These are phyloP conservation scores for Bipolaris oryzae DNA, from an alignment of 2,329 filamentous ascomycete genomes.

Conservation along the genomic window DNA sequence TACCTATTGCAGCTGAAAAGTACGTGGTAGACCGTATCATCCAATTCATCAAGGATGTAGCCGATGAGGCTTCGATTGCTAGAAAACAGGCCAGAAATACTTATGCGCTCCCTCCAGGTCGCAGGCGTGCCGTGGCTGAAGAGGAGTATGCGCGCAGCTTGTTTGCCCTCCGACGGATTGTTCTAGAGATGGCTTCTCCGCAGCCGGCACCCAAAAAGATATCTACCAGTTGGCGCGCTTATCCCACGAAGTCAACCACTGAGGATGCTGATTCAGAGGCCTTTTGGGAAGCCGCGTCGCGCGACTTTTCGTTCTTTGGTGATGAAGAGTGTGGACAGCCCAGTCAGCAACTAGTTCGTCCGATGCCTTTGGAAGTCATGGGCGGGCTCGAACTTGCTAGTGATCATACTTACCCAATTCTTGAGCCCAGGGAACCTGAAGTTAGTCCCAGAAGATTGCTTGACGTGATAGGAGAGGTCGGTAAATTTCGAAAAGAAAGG, in stretches of 20 bases:
- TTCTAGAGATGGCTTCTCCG: conserved; percentile 56
- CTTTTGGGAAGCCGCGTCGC: conserved; percentile 63
- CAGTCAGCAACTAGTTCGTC: conserved; percentile 51
- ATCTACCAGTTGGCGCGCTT: conserved; percentile 54
- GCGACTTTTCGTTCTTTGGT: conserved; percentile 67
- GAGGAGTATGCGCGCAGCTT: conserved; percentile 57
- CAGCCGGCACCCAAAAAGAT: conserved; percentile 38
- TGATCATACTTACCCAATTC: conserved; percentile 14
- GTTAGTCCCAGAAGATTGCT: conserved; percentile 21
- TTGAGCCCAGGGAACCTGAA: conserved; percentile 12
- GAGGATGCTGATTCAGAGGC: conserved; percentile 65
- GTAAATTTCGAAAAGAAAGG: conserved; percentile 59
- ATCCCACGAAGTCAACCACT: conserved; percentile 60
- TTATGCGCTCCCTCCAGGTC: conserved; percentile 64
- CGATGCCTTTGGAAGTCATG: conserved; percentile 55
- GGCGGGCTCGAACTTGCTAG: conserved; percentile 48
- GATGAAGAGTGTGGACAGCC: conserved; percentile 62
- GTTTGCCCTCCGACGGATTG: conserved; percentile 62
- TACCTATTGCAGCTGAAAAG: conserved; percentile 56
- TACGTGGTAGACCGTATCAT: conserved; percentile 51
- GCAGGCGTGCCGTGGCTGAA: conserved; percentile 56
- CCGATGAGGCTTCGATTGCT: conserved; percentile 61
- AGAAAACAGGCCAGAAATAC: conserved; percentile 60
- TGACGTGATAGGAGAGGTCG: conserved; percentile 62
- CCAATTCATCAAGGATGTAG: conserved; percentile 62